Evolutionary conservation across 768 basidiomycete species (phyloP).

Genomic region (Boletus edulis): DNA sequence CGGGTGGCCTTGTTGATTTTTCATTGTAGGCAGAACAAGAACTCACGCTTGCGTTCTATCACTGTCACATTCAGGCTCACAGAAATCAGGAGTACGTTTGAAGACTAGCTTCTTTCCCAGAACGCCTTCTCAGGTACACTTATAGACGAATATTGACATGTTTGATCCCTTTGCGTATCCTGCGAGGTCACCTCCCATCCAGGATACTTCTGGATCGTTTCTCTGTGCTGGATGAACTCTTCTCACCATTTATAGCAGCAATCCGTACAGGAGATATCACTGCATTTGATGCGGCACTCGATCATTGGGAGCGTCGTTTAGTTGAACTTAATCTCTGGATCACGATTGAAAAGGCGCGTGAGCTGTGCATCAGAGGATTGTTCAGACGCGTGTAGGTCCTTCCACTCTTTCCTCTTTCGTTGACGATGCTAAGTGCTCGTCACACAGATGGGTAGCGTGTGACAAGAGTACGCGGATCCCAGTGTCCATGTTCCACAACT

Average conservation of each 20-base stretch:
- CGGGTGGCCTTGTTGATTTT: not conserved
- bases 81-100: conserved; percentile 80
- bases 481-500: conserved; percentile 76
- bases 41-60: conserved; percentile 81
- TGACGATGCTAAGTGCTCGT: not conserved
- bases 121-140: not conserved
- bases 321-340: conserved; percentile 88
- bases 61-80: conserved; percentile 67
- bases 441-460: conserved; percentile 71
- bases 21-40: conserved; percentile 74
- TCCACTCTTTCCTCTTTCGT: not conserved
- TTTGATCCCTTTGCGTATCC: conserved; percentile 83
- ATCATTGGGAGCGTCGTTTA: conserved; percentile 64
- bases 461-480: conserved; percentile 77
- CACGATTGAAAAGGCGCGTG: conserved; percentile 83
- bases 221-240: conserved; percentile 70
- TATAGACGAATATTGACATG: conserved; percentile 85
- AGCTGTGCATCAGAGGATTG: conserved; percentile 79
- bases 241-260: conserved; percentile 76
- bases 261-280: conserved; percentile 75
- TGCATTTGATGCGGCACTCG: conserved; percentile 78
- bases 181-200: conserved; percentile 86
- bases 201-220: conserved; percentile 65
- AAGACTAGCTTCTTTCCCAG: not conserved
- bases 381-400: conserved; percentile 71